Conservation (phyloP, 306 rosid species). For the Pyrus bretschneideri region DNA sequence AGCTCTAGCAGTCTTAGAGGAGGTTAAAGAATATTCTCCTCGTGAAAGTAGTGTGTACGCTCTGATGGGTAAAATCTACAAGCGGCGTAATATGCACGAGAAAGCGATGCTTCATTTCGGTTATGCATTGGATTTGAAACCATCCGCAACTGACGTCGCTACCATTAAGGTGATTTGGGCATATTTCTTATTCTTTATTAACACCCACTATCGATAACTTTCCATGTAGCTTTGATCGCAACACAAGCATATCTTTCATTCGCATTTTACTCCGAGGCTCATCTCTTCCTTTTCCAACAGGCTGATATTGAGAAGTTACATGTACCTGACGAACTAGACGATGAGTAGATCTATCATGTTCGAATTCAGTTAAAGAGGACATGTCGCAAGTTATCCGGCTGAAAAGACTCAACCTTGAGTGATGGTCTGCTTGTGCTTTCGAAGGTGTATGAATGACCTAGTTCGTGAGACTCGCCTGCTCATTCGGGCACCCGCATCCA, state of each 20-base stretch:
- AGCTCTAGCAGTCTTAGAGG: constrained; percentile 81
- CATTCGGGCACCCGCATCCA: constrained; percentile 12
- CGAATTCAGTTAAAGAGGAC: constrained; percentile 13
- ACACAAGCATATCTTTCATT: not conserved
- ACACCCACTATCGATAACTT: no score
- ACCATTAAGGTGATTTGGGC: constrained; percentile 65
- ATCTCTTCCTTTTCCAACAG: constrained; percentile 33
- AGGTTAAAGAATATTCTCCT: constrained; percentile 86
- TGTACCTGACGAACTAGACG: constrained; percentile 90
- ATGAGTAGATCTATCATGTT: constrained; percentile 32
- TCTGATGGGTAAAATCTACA: constrained; percentile 88
- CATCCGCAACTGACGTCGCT: constrained; percentile 92
- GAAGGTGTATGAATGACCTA: constrained; percentile 25
- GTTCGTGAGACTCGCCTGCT: constrained; percentile 17
- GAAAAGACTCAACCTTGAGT: constrained; percentile 25
- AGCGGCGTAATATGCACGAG: constrained; percentile 77
- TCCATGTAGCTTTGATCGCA: not conserved
- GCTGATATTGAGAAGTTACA: constrained; percentile 97
- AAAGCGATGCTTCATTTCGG: constrained; percentile 95
- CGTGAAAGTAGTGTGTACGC: constrained; percentile 94
- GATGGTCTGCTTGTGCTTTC: constrained; percentile 60
- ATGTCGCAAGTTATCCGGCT: constrained; percentile 2
- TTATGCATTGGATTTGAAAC: constrained; percentile 95
- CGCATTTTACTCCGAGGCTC: not conserved
- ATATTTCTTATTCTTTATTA: not conserved